A percentile compares a stretch with the other conserved stretches of the same genome.
Conservation (phyloP, 2,329 filamentous ascomycete genomes). For the Fusarium papillatum region DNA sequence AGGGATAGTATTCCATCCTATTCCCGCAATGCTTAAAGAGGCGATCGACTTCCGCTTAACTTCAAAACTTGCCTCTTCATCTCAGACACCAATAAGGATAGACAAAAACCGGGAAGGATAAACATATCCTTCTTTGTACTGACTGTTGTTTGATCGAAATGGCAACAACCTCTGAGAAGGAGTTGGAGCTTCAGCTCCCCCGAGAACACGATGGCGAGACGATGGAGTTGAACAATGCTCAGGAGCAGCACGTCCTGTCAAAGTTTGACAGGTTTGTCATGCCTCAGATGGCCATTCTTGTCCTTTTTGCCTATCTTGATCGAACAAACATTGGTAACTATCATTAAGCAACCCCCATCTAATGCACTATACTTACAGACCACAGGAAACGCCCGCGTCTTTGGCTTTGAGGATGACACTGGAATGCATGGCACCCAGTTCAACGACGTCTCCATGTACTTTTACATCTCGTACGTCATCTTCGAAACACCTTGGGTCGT, state of each 20-base stretch:
- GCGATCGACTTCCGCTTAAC: background rate
- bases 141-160: background rate
- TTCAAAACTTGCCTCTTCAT: background rate
- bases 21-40: constrained; percentile 1
- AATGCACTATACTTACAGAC: background rate
- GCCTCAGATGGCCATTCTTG: constrained; percentile 42
- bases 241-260: constrained; percentile 29
- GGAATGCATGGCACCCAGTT: constrained; percentile 47
- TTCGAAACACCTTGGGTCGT: constrained; percentile 49
- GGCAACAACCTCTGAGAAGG: background rate
- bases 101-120: background rate
- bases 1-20: background rate
- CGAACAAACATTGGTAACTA: constrained; percentile 43
- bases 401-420: constrained; percentile 49
- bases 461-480: constrained; percentile 49
- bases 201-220: background rate
- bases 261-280: constrained; percentile 47
- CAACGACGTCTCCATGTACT: constrained; percentile 47
- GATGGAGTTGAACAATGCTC: background rate
- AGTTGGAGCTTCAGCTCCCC: background rate
- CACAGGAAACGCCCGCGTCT: constrained; percentile 50
- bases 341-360: rapidly evolving
- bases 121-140: background rate
- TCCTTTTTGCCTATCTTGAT: constrained; percentile 44
- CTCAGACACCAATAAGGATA: background rate